phyloP scores from a whole-genome alignment of 2,329 filamentous ascomycete species.

The Exophiala sp. region DNA sequence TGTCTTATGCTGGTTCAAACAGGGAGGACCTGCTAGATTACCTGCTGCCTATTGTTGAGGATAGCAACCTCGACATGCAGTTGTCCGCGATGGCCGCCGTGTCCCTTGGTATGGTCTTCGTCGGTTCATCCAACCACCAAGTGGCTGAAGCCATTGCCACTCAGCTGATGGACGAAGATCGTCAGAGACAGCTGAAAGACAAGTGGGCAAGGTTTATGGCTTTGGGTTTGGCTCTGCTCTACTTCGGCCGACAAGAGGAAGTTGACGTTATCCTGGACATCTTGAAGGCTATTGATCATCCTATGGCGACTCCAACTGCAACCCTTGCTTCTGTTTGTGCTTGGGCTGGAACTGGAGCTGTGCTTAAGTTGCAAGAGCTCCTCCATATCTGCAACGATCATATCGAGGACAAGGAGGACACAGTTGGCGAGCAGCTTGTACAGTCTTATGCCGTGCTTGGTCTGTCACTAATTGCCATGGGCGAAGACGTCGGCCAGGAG shows the following conservation, averaged over 20 bases:
- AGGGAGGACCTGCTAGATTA: conserved; percentile 82
- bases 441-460: conserved; percentile 96
- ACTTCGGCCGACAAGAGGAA: conserved; percentile 95
- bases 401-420: conserved; percentile 88
- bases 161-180: conserved; percentile 89
- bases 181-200: conserved; percentile 85
- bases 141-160: conserved; percentile 89
- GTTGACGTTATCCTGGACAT: conserved; percentile 98
- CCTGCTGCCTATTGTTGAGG: conserved; percentile 80
- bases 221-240: conserved; percentile 85
- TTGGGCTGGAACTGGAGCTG: conserved; percentile 95
- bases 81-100: conserved; percentile 94
- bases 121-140: conserved; percentile 86
- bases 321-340: conserved; percentile 95
- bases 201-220: conserved; percentile 98
- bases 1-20: conserved; percentile 92
- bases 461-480: conserved; percentile 92
- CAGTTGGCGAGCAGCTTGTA: conserved; percentile 90
- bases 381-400: conserved; percentile 98
- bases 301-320: conserved; percentile 92
- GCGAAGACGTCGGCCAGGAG: conserved; percentile 95
- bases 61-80: conserved; percentile 85
- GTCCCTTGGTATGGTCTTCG: conserved; percentile 83
- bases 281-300: conserved; percentile 92
- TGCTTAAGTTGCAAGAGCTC: conserved; percentile 94